phyloP scores from a whole-genome alignment of 2,329 filamentous ascomycete genomes.

The Catunica adiposa region DNA sequence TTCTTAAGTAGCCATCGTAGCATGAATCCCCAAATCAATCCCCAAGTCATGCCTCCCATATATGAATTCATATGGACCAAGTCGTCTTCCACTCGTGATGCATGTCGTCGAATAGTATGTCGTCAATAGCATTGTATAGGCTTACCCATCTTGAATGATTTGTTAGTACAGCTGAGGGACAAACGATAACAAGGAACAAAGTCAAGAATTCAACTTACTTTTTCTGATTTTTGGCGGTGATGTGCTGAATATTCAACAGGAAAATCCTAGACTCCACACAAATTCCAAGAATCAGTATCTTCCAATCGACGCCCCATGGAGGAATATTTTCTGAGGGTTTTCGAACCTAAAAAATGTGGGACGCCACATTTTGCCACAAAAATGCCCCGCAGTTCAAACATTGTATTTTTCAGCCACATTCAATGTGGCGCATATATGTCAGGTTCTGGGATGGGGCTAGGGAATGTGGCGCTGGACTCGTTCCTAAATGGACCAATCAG shows the following conservation, averaged over 20 bases:
- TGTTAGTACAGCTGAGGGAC: constrained; percentile 23
- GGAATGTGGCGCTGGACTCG: not conserved
- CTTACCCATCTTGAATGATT: constrained; percentile 43
- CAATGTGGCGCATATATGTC: constrained; percentile 4
- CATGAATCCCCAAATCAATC: not conserved
- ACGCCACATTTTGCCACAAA: constrained; percentile 10
- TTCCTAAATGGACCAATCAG: constrained; percentile 3
- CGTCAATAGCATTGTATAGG: constrained; percentile 17
- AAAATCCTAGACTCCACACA: constrained; percentile 14
- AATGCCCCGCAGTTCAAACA: not conserved
- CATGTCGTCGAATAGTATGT: not conserved
- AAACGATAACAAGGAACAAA: constrained; percentile 12
- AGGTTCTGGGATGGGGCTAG: not conserved
- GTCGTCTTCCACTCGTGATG: not conserved
- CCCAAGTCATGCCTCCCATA: not conserved
- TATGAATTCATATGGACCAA: not conserved
- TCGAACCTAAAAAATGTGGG: constrained; percentile 14
- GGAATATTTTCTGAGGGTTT: constrained; percentile 15
- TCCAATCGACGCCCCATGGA: not conserved
- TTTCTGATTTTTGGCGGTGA: constrained; percentile 14
- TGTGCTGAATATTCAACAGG: constrained; percentile 14
- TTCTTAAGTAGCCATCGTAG: not conserved
- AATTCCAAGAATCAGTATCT: constrained; percentile 12
- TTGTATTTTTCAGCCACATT: not conserved
- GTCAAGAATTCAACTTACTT: constrained; percentile 12